These are phyloP conservation scores for Taiwanofungus camphoratus DNA, from an alignment of 1,284 basidiomycete genomes.

Conservation along the genomic window DNA sequence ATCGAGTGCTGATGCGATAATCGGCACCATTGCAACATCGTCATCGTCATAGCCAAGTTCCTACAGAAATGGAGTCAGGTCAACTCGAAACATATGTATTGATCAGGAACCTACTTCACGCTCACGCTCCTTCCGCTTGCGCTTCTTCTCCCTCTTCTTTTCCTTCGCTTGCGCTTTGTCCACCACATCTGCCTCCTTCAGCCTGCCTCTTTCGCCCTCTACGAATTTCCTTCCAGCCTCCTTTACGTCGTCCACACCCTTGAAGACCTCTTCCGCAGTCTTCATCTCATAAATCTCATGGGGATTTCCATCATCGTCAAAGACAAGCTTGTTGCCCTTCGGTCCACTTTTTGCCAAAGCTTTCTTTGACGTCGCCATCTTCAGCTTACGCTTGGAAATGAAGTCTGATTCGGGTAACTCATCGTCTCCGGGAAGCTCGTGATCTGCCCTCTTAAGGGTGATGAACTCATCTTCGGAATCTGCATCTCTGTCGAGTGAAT, in stretches of 20 bases:
- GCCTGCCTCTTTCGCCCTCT: slow-evolving; percentile 63
- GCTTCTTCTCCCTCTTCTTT: slow-evolving; percentile 80
- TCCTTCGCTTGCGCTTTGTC: slow-evolving; percentile 84
- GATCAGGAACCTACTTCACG: slow-evolving; percentile 42
- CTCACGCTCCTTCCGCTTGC: slow-evolving; percentile 85
- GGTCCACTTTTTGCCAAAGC: slow-evolving; percentile 60
- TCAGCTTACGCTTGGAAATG: slow-evolving; percentile 55
- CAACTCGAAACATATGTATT: slow-evolving; percentile 6
- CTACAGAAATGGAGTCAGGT: slow-evolving; percentile 4
- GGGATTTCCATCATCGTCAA: slow-evolving; percentile 79
- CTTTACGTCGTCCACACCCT: slow-evolving; percentile 52
- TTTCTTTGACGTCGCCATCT: slow-evolving; percentile 77
- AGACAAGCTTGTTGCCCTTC: slow-evolving; percentile 68
- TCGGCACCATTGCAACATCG: slow-evolving; percentile 19
- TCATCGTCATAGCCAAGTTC: slow-evolving; percentile 18
- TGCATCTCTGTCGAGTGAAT: slow-evolving; percentile 31
- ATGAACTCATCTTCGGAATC: slow-evolving; percentile 83
- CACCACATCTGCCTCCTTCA: slow-evolving; percentile 65
- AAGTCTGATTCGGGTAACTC: slow-evolving; percentile 36
- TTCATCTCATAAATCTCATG: slow-evolving; percentile 81
- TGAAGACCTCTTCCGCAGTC: slow-evolving; percentile 66
- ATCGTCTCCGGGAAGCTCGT: slow-evolving; percentile 55
- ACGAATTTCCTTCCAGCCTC: slow-evolving; percentile 68
- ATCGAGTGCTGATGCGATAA: slow-evolving; percentile 35
- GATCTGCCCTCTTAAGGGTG: slow-evolving; percentile 87